phyloP scores from a whole-genome alignment of 176 grass and related monocot genomes.

The Zizania latifolia region DNA sequence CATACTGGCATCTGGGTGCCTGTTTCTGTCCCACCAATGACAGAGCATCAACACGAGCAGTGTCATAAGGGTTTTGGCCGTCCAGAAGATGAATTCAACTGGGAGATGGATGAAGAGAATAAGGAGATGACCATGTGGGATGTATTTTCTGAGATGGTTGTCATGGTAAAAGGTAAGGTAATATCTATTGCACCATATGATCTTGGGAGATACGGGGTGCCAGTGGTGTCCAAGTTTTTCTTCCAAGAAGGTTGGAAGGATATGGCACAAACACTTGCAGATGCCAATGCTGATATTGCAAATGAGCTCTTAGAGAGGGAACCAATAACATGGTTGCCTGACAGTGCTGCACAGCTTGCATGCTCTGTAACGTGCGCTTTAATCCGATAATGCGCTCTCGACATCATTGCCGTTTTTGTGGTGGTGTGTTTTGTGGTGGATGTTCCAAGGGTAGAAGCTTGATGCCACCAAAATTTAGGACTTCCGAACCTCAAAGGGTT shows the following conservation, averaged over 20 bases:
- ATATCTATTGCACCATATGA: constrained; percentile 13
- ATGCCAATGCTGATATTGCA: constrained; percentile 29
- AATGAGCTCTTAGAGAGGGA: constrained; percentile 54
- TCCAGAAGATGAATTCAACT: constrained; percentile 50
- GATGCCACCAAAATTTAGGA: constrained; percentile 60
- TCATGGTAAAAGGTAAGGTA: constrained; percentile 34
- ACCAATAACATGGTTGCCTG: constrained; percentile 49
- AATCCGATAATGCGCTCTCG: constrained; percentile 59
- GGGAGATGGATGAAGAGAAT: constrained; percentile 38
- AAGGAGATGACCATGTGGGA: constrained; percentile 76
- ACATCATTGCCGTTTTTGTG: constrained; percentile 53
- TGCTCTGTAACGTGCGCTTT: constrained; percentile 53
- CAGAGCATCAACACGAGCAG: constrained; percentile 29
- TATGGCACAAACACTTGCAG: constrained; percentile 43
- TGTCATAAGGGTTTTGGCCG: constrained; percentile 43
- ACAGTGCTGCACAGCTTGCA: constrained; percentile 56
- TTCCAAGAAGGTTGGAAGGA: constrained; percentile 70
- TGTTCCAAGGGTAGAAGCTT: constrained; percentile 57
- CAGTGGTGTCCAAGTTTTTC: constrained; percentile 23
- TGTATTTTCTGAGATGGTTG: constrained; percentile 59
- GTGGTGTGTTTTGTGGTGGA: constrained; percentile 47
- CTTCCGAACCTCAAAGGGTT: constrained; percentile 53
- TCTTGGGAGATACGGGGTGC: constrained; percentile 24
- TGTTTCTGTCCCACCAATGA: constrained; percentile 65
- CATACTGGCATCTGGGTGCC: constrained; percentile 72